These are phyloP conservation scores for Flaveria floridana DNA, from an alignment of 140 eudicot genomes.

Conservation along the genomic window DNA sequence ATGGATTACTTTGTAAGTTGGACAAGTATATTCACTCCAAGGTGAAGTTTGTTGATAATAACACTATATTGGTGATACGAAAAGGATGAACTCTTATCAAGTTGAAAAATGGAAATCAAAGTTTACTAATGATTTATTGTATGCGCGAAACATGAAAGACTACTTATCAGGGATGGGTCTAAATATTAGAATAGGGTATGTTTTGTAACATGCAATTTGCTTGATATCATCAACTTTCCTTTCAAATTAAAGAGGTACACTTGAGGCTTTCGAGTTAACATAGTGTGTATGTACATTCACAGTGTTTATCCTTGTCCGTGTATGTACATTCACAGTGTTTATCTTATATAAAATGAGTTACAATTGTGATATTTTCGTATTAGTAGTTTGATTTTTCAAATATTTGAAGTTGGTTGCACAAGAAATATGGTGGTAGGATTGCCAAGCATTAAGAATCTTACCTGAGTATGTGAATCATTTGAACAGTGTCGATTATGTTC, in stretches of 20 bases:
- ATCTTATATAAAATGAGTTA: background rate
- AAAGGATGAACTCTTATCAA: background rate
- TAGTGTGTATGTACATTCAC: background rate
- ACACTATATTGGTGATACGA: too few relatives aligned
- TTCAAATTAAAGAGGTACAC: background rate
- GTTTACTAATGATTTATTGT: too few relatives aligned
- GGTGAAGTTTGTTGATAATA: background rate
- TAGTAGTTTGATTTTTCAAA: too few relatives aligned
- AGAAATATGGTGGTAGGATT: too few relatives aligned
- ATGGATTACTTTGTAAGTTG: background rate
- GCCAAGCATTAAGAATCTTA: background rate
- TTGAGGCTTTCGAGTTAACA: background rate
- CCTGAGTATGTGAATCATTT: background rate
- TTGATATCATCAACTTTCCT: background rate
- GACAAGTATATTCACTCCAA: background rate
- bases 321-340: background rate
- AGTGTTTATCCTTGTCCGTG: background rate
- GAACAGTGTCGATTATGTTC: background rate
- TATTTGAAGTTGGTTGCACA: too few relatives aligned
- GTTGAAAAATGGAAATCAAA: constrained; percentile 1
- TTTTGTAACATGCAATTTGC: background rate
- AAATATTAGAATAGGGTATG: background rate
- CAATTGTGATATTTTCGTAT: background rate
- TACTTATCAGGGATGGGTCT: background rate
- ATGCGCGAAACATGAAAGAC: background rate